A percentile compares a stretch with the other conserved stretches of the same genome.
Conservation (phyloP, 257 asterid species). For the Nicotiana tabacum region DNA sequence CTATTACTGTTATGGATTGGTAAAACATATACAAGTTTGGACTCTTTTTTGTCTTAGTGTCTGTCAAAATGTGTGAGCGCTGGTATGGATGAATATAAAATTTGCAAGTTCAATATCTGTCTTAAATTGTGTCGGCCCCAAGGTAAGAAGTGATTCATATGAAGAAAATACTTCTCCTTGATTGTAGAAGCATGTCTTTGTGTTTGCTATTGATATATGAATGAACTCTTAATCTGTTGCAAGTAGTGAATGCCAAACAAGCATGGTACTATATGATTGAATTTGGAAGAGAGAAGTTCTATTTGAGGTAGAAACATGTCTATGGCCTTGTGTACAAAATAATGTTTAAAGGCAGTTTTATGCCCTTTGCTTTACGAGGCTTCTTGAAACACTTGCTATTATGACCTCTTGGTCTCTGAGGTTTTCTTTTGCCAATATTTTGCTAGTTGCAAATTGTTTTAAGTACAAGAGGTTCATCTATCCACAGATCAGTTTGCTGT, state of each 20-base stretch:
- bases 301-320: not conserved
- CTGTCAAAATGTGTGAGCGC: not conserved
- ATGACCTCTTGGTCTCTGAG: not conserved
- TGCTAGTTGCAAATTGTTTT: not conserved
- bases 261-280: not conserved
- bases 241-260: not conserved
- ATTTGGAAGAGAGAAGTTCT: not conserved
- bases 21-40: not conserved
- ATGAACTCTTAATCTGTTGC: not conserved
- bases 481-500: not conserved
- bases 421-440: not conserved
- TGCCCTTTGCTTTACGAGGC: not conserved
- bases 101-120: not conserved
- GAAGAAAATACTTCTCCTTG: not conserved
- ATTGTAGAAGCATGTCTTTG: not conserved
- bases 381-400: not conserved
- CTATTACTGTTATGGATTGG: not conserved
- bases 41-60: not conserved
- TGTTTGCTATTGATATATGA: not conserved
- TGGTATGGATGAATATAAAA: not conserved
- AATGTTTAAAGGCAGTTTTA: too few relatives aligned
- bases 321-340: not conserved
- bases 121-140: not conserved
- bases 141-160: not conserved
- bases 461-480: not conserved